Conservation (phyloP, 2,329 filamentous ascomycete genomes). For the Xylariales sp. region DNA sequence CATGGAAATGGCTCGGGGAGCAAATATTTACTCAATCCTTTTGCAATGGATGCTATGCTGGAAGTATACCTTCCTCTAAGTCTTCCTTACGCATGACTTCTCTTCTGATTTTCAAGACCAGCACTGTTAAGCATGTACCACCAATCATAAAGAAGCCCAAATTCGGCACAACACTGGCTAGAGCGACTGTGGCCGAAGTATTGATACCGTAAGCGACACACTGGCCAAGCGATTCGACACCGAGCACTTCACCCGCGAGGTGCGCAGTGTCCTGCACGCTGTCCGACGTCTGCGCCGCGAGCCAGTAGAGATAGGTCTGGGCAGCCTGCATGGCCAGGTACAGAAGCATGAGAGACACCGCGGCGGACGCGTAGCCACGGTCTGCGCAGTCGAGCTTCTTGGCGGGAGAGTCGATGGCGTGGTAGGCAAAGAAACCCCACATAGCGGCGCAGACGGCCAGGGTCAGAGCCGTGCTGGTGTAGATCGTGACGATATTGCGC, state of each 20-base stretch:
- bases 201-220: constrained; percentile 1
- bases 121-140: background rate
- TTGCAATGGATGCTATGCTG: too few species aligned
- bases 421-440: constrained; percentile 1
- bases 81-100: too few species aligned
- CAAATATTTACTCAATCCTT: too few species aligned
- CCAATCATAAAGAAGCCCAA: background rate
- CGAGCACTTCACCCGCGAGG: background rate
- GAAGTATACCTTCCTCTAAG: too few species aligned
- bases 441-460: background rate
- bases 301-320: constrained; percentile 1
- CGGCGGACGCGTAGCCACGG: background rate
- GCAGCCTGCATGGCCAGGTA: constrained; percentile 1
- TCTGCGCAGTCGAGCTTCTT: constrained; percentile 1
- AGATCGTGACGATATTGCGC: background rate
- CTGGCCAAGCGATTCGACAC: background rate
- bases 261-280: background rate
- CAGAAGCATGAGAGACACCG: background rate
- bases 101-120: background rate
- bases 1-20: too few species aligned
- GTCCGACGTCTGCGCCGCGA: background rate
- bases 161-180: background rate
- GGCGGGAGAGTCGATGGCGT: background rate
- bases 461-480: background rate
- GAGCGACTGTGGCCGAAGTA: background rate